A percentile compares a stretch with the other conserved stretches of the same genome.
Evolutionary conservation across 257 asterid genomes (phyloP).

Genomic region (Capsicum baccatum): DNA sequence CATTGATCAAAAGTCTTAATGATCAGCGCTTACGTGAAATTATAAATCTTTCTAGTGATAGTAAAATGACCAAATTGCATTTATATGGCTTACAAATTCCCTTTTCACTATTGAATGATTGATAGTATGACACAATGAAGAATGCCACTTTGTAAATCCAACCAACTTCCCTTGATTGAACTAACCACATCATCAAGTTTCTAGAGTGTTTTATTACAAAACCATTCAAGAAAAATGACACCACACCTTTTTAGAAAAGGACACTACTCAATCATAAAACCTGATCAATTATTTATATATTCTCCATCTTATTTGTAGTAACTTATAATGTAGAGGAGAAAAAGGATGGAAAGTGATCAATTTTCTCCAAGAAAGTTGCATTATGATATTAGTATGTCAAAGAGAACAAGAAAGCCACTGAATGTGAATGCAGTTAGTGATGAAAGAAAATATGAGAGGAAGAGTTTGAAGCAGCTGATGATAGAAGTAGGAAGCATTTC

Average conservation of each 20-base stretch:
- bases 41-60: neutral
- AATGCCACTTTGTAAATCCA: neutral
- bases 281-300: neutral
- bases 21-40: neutral
- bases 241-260: neutral
- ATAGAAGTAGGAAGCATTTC: conserved; percentile 29
- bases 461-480: conserved; percentile 30
- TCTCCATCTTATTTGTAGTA: neutral
- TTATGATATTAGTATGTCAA: conserved; percentile 28
- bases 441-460: conserved; percentile 1
- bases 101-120: neutral
- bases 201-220: neutral
- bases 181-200: neutral
- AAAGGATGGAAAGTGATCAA: conserved; percentile 18
- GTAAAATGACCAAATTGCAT: neutral
- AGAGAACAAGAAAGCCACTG: conserved; percentile 25
- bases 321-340: neutral
- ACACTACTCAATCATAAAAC: neutral
- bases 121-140: neutral
- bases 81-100: neutral
- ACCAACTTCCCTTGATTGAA: conserved; percentile 1
- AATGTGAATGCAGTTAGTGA: neutral
- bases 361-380: conserved; percentile 3
- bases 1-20: neutral
- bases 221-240: conserved; percentile 20